Evolutionary conservation across 352 stramenopile genomes (phyloP), one percentile per base, ranked within the genome.

Genomic region (Pythium rhizo-oryzae): DNA sequence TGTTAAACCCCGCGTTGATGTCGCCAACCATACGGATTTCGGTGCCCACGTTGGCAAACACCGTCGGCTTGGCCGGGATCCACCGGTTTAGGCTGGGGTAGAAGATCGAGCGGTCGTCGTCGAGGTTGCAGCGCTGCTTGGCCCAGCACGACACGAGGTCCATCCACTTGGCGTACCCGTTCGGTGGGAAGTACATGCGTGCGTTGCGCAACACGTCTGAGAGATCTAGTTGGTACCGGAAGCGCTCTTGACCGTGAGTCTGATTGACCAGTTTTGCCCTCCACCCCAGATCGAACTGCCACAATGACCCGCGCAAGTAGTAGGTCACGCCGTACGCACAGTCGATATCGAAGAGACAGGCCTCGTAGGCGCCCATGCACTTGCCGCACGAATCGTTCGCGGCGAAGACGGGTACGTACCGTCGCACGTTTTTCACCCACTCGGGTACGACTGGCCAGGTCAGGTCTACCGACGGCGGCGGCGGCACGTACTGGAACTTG

Each of bases 401-500:
- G 6, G 30, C 21, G 8, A 71, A 71, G 7, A n/a, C 63, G 0
- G 65, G 51, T 3, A 67, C 1, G 0, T 15, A 19, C 6, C n/a
- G 25, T 4, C 53, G 43, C 23, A 63, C 35, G 0, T 53, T 16
- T 4, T 5, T 39, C 25, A 56, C 68, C 59, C 52, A 62, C 19
- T 54, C 54, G 11, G 54, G 54, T n/a, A 74, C 58, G 39, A 77
- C 69, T 18, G 71, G n/a, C 73, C 73, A 85, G 2, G 52, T 71
- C 23, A 88, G 63, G 28, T 83, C 71, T 1, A 83, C 25, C 7
- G 71, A 51, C 9, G 55, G 8, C 0, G 76, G 78, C 18, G 80
- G 80, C 7, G 78, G 57, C 2, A 83, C 67, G 28, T 84, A 88
- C 43, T 72, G 55, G 33, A 80, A 88, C 35, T 70, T 79, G 24